These are phyloP conservation scores for Xanthoconium separans DNA, from an alignment of 1,284 basidiomycete species.

Conservation along the genomic window DNA sequence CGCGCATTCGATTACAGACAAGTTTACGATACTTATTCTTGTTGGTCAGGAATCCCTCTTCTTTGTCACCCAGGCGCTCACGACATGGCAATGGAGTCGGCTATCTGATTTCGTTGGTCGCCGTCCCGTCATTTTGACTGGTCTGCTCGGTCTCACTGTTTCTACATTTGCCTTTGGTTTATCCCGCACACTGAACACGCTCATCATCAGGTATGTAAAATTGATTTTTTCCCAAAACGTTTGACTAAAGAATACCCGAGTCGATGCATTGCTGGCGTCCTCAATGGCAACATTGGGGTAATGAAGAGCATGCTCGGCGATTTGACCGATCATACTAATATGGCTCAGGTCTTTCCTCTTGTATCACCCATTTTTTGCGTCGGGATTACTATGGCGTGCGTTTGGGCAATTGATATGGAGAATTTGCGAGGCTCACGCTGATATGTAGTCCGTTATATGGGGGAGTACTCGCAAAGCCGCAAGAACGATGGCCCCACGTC, in stretches of 20 bases:
- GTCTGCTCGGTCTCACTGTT: slow-evolving; percentile 62
- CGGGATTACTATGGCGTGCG: slow-evolving; percentile 29
- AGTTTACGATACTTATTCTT: not conserved
- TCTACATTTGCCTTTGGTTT: slow-evolving; percentile 75
- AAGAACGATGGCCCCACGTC: slow-evolving; percentile 43
- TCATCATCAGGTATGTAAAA: slow-evolving; percentile 52
- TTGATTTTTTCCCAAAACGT: not conserved
- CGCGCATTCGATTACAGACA: not conserved
- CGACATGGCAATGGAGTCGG: slow-evolving; percentile 72
- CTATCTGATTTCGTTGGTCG: slow-evolving; percentile 70
- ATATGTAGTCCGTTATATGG: slow-evolving; percentile 47
- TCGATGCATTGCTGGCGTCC: slow-evolving; percentile 34
- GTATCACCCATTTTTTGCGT: slow-evolving; percentile 24
- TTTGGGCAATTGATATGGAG: not conserved
- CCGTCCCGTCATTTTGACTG: slow-evolving; percentile 67
- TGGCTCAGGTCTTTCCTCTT: slow-evolving; percentile 29
- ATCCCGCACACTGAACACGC: slow-evolving; percentile 60
- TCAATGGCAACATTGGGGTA: slow-evolving; percentile 38
- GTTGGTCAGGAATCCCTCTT: slow-evolving; percentile 58
- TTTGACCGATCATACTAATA: slow-evolving; percentile 43
- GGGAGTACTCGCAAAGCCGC: slow-evolving; percentile 46
- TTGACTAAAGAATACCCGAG: slow-evolving; percentile 15
- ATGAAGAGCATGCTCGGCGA: slow-evolving; percentile 48
- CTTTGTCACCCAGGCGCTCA: slow-evolving; percentile 66
- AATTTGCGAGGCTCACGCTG: slow-evolving; percentile 38